Base-by-base conservation (phyloP, 2,329 filamentous ascomycete species). In the Aurifilum marmelostoma region DNA sequence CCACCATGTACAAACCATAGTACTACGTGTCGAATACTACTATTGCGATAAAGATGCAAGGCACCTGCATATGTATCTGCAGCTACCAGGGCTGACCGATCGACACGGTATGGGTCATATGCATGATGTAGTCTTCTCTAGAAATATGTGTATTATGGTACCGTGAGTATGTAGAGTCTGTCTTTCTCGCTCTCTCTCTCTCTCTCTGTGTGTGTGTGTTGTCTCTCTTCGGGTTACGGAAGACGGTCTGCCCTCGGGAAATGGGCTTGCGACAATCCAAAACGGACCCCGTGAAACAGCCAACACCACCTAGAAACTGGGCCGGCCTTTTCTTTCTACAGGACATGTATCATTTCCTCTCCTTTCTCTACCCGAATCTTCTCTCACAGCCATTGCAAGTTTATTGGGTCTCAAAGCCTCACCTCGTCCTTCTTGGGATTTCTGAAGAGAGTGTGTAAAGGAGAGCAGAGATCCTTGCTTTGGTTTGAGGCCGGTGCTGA, bases 241-340 rank as follows among this genome's bases (percentile, higher is more conserved):
- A n/a, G 43, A 47, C 11, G 43, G 43, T 21, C 43, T n/a, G 21
- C 18, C n/a, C 43, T n/a, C 43, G 43, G 43, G 43, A 9, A 47
- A 47, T n/a, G 43, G 43, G 43, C 18, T n/a, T 47, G 43, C 43
- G 43, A 47, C 43, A 47, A n/a, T n/a, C 21, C 43, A 47, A 47
- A 47, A 47, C 43, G 43, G 43, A 47, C 43, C 43, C 43, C 43
- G 43, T 47, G 43, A 47, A 47, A 47, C 43, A 47, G 43, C n/a
- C 21, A 47, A 47, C 6, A 47, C 7, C 43, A 47, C 18, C 43
- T 7, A n/a, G 43, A 9, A n/a, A n/a, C 43, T 47, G 21, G 43
- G 43, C 7, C 43, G 43, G 18, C 43, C 6, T 47, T n/a, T n/a
- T 2, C 1, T 47, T n/a, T n/a, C 2, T 2, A n/a, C 43, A n/a